Percentiles rank a stretch among this genome's conserved stretches.
Conservation (phyloP, 176 grass and related monocot species). For the Raddia guianensis region DNA sequence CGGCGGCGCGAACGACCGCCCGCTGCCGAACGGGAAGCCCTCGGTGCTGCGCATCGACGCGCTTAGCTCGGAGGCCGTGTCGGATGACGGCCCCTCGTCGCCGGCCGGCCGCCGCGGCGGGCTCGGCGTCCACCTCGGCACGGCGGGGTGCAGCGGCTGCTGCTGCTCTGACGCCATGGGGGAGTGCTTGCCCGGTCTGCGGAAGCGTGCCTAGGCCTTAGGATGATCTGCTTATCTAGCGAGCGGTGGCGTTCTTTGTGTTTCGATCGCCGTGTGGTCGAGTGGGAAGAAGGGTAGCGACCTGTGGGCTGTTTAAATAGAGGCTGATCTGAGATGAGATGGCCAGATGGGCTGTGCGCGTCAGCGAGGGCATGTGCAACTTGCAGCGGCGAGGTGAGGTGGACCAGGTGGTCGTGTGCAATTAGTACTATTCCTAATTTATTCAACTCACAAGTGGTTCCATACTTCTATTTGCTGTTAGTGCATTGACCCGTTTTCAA, state of each 20-base stretch:
- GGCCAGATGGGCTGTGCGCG: too few relatives aligned
- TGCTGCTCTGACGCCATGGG: conserved; percentile 39
- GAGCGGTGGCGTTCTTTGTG: neutral
- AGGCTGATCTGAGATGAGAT: neutral
- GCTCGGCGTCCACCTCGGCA: conserved; percentile 78
- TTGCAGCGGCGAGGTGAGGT: neutral
- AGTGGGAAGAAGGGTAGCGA: neutral
- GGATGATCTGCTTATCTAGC: neutral
- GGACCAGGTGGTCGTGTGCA: neutral
- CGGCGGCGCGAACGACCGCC: conserved; percentile 28
- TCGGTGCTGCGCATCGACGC: conserved; percentile 44
- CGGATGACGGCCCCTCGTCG: neutral
- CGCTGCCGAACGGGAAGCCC: conserved; percentile 65
- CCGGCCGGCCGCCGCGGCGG: conserved; percentile 16
- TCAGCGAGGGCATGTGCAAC: too few relatives aligned
- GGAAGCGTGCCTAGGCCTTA: neutral
- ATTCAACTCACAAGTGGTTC: neutral
- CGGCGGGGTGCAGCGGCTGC: neutral
- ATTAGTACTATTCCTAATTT: neutral
- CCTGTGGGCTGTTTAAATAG: conserved; percentile 37
- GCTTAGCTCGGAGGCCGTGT: conserved; percentile 19
- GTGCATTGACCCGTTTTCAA: too few relatives aligned
- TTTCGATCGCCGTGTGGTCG: neutral
- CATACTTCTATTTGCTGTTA: too few relatives aligned
- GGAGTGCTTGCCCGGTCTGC: neutral